Conservation (phyloP, 2,329 filamentous ascomycete species). For the Pseudogymnoascus sp. region DNA sequence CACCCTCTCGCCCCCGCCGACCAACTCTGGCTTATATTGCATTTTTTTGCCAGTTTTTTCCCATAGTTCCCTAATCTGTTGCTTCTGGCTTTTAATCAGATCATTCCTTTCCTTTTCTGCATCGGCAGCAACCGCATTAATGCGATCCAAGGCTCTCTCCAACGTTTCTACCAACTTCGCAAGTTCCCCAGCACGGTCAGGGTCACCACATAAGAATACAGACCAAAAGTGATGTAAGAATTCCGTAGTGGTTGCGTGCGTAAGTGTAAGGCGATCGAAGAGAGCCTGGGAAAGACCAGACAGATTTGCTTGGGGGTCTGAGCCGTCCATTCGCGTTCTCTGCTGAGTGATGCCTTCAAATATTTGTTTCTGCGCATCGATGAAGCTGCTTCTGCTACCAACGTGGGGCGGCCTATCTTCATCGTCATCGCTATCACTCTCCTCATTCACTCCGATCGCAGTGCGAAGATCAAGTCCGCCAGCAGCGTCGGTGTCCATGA, state of each 20-base stretch:
- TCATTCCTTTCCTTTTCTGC: constrained; percentile 66
- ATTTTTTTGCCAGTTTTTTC: constrained; percentile 66
- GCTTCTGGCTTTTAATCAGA: constrained; percentile 57
- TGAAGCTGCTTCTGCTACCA: constrained; percentile 60
- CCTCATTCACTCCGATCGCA: constrained; percentile 60
- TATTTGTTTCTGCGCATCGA: constrained; percentile 56
- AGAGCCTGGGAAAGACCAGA: constrained; percentile 39
- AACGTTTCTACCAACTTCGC: constrained; percentile 76
- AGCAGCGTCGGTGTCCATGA: constrained; percentile 38
- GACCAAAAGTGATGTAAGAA: constrained; percentile 98
- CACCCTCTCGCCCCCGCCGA: constrained; percentile 66
- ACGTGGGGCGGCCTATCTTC: constrained; percentile 48
- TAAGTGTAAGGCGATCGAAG: constrained; percentile 58
- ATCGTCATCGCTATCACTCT: constrained; percentile 60
- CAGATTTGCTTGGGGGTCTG: constrained; percentile 20
- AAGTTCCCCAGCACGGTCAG: constrained; percentile 71
- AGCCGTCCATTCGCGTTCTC: constrained; percentile 48
- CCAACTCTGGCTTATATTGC: constrained; percentile 55
- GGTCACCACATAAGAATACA: constrained; percentile 80
- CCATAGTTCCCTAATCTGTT: constrained; percentile 61
- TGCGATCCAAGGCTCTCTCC: constrained; percentile 64
- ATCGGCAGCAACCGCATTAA: constrained; percentile 69
- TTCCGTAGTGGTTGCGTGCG: constrained; percentile 87
- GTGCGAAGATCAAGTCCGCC: constrained; percentile 51
- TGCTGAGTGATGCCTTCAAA: constrained; percentile 55